These are phyloP conservation scores for Picochlorum sp. DNA, from an alignment of 139 green algal genomes.

Conservation along the genomic window DNA sequence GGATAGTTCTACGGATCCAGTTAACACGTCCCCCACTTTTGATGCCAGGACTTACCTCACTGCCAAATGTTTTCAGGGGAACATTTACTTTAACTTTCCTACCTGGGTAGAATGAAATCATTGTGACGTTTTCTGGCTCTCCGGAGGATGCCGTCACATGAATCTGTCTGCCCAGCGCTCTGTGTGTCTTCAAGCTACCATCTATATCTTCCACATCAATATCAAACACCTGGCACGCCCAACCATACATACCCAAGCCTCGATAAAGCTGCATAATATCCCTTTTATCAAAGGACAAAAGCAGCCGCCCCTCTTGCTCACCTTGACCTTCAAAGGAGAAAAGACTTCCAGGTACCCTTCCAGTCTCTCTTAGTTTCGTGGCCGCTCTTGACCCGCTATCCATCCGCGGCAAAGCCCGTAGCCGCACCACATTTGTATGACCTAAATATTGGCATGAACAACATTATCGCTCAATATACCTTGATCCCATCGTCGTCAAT, in stretches of 20 bases:
- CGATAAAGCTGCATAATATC: constrained; percentile 4
- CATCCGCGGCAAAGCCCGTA: not conserved
- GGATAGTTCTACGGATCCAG: constrained; percentile 17
- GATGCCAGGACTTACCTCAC: constrained; percentile 31
- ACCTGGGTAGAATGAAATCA: constrained; percentile 33
- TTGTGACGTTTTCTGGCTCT: constrained; percentile 37
- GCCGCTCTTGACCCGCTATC: not conserved
- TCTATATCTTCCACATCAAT: constrained; percentile 5
- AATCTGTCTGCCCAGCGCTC: constrained; percentile 24
- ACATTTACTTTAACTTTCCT: constrained; percentile 22
- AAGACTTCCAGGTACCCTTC: constrained; percentile 18
- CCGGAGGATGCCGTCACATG: constrained; percentile 30
- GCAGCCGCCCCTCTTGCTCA: not conserved
- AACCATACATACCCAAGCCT: constrained; percentile 11
- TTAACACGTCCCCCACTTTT: constrained; percentile 34
- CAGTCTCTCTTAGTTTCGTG: constrained; percentile 3
- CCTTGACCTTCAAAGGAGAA: constrained; percentile 13
- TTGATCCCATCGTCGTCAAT: constrained; percentile 17
- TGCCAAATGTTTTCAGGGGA: constrained; percentile 28
- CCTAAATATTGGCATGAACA: not conserved
- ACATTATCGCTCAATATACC: constrained; percentile 8
- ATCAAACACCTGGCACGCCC: constrained; percentile 20
- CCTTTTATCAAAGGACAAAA: constrained; percentile 21
- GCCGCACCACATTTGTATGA: not conserved
- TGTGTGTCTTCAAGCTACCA: not conserved